phyloP scores from a whole-genome alignment of 2,329 filamentous ascomycete genomes.

The Fusarium anguioides region DNA sequence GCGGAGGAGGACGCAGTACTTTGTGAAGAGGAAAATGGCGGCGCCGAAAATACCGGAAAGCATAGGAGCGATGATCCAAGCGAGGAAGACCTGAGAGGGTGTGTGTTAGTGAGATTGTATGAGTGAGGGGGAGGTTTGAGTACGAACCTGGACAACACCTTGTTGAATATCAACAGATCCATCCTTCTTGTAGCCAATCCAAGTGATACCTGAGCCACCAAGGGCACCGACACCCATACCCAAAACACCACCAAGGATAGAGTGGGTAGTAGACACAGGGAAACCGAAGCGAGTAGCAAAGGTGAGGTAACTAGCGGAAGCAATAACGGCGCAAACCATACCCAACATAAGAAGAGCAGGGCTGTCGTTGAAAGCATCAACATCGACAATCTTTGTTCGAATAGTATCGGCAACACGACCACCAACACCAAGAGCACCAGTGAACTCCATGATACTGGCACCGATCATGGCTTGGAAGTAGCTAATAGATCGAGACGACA shows the following conservation, averaged over 20 bases:
- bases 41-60: slow-evolving; percentile 65
- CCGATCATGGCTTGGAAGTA: slow-evolving; percentile 70
- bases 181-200: slow-evolving; percentile 58
- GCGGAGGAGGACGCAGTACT: slow-evolving; percentile 66
- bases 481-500: slow-evolving; percentile 74
- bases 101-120: neutral
- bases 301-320: slow-evolving; percentile 67
- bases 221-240: slow-evolving; percentile 69
- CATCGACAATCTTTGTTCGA: slow-evolving; percentile 68
- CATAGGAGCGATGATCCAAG: slow-evolving; percentile 69
- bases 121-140: neutral
- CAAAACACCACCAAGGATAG: slow-evolving; percentile 68
- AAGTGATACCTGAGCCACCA: slow-evolving; percentile 63
- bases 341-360: slow-evolving; percentile 68
- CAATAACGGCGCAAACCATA: slow-evolving; percentile 66
- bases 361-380: slow-evolving; percentile 57
- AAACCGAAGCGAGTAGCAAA: slow-evolving; percentile 64
- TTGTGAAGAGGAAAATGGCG: slow-evolving; percentile 66
- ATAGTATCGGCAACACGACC: slow-evolving; percentile 71
- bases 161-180: slow-evolving; percentile 53
- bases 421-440: slow-evolving; percentile 70
- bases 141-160: slow-evolving; percentile 63
- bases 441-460: slow-evolving; percentile 70
- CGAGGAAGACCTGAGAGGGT: slow-evolving; percentile 68
- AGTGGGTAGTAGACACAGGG: slow-evolving; percentile 71